Evolutionary conservation across 768 basidiomycete genomes (phyloP), one percentile per base, ranked within the genome.

Genomic region (Saitozyma podzolica): DNA sequence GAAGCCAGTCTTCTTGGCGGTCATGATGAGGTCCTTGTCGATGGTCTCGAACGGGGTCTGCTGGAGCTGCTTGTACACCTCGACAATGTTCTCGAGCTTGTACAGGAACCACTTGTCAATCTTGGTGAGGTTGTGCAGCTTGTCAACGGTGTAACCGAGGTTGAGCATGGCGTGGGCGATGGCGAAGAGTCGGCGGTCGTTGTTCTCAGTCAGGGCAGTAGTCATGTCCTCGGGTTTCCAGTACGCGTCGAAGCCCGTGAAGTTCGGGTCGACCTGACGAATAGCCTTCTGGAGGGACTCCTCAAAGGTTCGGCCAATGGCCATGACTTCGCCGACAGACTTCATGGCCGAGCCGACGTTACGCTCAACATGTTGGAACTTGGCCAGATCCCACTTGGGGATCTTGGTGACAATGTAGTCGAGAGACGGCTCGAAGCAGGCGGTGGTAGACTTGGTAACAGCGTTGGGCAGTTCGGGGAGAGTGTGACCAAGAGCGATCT

Each of bases 351-450:
- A 97, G 29, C 95, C 96, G 57, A 98, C 87, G 77, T 92, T 88
- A 66, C 95, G 88, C 77, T 95, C 88, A 62, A 98, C 96, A 74
- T 95, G 91, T 47, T 88, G 80, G 84, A 99, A 98, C 81, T 99
- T 99, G 68, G 94, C 93, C 59, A 99, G 83, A 82, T 99, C 96
- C 95, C 96, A 98, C 80, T 97, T 97, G 64, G 96, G 96, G 67
- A 99, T 98, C 82, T 99, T 99, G 54, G 93, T 96, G 63, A 99
- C 96, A 75, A 99, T 96, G 81, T 99, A 99, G 80, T 99, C 96
- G 50, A 99, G 84, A 8, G 94, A 95, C 29, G 96, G 95, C 78
- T 99, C 96, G 81, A 98, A 99, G 82, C 96, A 98, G 2, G 96
- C 96, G 9, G 96, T 98, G 0, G 96, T 99, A 3, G 93, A 95